Percentiles rank a stretch among this genome's conserved stretches.
Conservation (phyloP, 805 yeast genomes). For the Grigorovia yakushimaensis region DNA sequence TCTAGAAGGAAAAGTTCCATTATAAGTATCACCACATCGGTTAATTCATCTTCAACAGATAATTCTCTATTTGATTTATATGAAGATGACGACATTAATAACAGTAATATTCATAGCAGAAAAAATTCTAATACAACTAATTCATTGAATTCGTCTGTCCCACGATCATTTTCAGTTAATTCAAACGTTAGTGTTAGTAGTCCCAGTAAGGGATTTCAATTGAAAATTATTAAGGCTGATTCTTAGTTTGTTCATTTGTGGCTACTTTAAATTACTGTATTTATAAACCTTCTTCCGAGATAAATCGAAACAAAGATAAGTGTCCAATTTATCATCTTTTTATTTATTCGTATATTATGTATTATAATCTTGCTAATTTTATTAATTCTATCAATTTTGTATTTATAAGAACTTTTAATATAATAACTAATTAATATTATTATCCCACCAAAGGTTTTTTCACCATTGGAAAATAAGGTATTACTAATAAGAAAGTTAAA, state of each 20-base stretch:
- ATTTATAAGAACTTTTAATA: no score
- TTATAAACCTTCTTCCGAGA: background rate
- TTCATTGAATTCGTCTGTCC: background rate
- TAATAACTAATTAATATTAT: background rate
- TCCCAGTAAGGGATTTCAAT: background rate
- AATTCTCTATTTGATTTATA: background rate
- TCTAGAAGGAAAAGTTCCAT: background rate
- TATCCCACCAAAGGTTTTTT: background rate
- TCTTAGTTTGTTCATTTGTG: background rate
- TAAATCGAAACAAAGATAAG: background rate
- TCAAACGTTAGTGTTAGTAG: background rate
- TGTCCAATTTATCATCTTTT: background rate
- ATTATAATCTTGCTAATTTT: background rate
- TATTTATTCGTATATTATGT: background rate
- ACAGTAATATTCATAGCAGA: background rate
- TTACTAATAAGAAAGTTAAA: background rate
- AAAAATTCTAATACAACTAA: background rate
- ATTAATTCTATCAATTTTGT: background rate
- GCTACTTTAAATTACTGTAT: background rate
- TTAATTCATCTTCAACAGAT: background rate
- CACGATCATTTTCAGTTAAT: background rate
- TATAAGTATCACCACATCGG: background rate
- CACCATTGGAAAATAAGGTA: background rate
- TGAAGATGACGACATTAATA: background rate
- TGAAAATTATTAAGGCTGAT: background rate